Evolutionary conservation across 2,329 filamentous ascomycete genomes (phyloP), one percentile per base, ranked within the genome.

Genomic region (Alternaria atra): DNA sequence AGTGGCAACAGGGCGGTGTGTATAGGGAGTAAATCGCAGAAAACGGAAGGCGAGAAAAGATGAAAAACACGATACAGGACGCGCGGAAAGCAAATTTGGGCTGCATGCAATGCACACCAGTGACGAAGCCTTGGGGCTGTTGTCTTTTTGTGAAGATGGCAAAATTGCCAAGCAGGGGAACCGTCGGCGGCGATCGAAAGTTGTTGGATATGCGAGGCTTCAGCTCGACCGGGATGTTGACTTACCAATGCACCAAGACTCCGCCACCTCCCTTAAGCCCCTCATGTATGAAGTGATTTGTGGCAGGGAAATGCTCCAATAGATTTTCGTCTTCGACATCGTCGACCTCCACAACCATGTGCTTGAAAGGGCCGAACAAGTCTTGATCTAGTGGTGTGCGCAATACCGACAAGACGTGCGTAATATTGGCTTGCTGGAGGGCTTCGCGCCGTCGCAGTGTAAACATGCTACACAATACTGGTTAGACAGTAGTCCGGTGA

Each of bases 301-400:
- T 91, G 53, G 84, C 84, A 6, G 93, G 88, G 63, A 98, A 90
- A 78, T 96, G 89, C 64, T 91, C 86, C 17, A 98, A 82, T 52
- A 98, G 80, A 79, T 99, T 92, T 69, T 94, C 90, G 73, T 97
- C 93, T 20, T 94, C 92, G 52, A 94, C 87, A 81, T 99, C 95
- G 78, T 98, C 92, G 43, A 97, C 88, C 67, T 96, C 90, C 66
- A 98, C 90, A 62, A 89, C 85, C 69, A 92, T 84, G 77, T 96
- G 93, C 65, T 89, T 81, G 76, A 89, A 93, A 42, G 85, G 83
- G 65, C 86, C 84, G 73, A 87, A 89, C 40, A 85, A 83, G 61
- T 82, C 81, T 68, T 84, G 80, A 69, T 86, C 82, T 50, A 86
- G 79, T 43, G 86, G 84, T 68, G 90, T 85, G 47, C 87, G 86